Conservation (phyloP, 306 rosid species). For the Prosopis cineraria region DNA sequence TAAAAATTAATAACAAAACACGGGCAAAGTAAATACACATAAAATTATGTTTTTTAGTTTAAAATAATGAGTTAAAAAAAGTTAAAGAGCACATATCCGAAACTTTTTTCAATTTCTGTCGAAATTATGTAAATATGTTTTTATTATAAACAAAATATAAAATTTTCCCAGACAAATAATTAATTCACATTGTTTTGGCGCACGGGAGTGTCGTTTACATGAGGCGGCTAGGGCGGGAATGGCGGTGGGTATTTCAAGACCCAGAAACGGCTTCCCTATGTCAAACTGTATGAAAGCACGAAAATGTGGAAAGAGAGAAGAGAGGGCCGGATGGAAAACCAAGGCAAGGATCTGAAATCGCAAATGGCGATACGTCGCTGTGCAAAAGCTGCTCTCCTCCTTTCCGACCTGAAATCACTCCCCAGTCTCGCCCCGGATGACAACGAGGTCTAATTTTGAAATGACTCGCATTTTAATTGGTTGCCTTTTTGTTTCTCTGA, state of each 20-base stretch:
- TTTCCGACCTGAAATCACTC: slow-evolving; percentile 46
- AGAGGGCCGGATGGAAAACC: slow-evolving; percentile 33
- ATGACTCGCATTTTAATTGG: not conserved
- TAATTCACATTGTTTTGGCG: not conserved
- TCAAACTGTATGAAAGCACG: not conserved
- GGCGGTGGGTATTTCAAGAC: not conserved
- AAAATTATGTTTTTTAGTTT: too few species aligned
- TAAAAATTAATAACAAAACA: too few species aligned
- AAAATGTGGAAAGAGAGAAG: not conserved
- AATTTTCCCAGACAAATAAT: too few species aligned
- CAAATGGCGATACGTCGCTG: slow-evolving; percentile 40
- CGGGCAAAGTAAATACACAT: too few species aligned
- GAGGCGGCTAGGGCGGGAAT: not conserved
- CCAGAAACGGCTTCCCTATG: not conserved
- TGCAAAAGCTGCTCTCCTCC: slow-evolving; percentile 63
- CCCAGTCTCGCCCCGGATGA: slow-evolving; percentile 21
- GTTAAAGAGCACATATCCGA: not conserved
- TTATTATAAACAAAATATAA: not conserved
- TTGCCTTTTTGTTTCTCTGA: not conserved
- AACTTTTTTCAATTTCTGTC: not conserved
- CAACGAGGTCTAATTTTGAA: slow-evolving; percentile 18
- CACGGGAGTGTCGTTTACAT: not conserved
- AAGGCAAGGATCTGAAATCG: slow-evolving; percentile 38
- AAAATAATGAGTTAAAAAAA: not conserved
- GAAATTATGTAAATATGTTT: not conserved